Evolutionary conservation across 2,329 filamentous ascomycete species (phyloP), one percentile per base, ranked within the genome.

Genomic region (Ascochyta koolunga): DNA sequence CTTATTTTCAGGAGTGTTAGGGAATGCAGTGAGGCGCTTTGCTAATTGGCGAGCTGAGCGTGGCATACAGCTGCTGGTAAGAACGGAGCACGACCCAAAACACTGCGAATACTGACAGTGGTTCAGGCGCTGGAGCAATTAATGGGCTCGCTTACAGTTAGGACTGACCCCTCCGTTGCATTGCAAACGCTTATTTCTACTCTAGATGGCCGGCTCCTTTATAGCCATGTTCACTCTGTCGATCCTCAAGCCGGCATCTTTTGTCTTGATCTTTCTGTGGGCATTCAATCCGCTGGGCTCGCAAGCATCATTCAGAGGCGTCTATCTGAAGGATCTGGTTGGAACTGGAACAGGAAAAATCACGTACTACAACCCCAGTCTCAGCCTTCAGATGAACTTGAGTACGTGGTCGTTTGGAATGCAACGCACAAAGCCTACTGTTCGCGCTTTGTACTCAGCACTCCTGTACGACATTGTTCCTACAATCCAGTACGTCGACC

Each of bases 211-310:
- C 7, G 22, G 53, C 13, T 50, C 56, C 2, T 9, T 56, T 9
- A 45, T 56, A 13, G 50, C 56, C 1, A 47, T 51, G 2, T 59
- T 50, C 19, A 47, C 41, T 57, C 3, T 31, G 54, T 15, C 29
- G 36, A 22, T 25, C 50, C 24, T 56, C 31, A 33, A 33, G 10
- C 31, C 31, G n/a, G 31, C 53, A 4, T 54, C 49, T 6, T 11
- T 48, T 9, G 49, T 25, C 6, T 36, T 59, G 7, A 22, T 54
- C 5, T 5, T 48, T 1, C 31, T 60, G 2, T 58, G 50, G 54
- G 54, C 54, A 11, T 54, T 51, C 38, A 52, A 57, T 22, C 54
- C 56, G 7, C 42, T 58, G 2, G 56, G 56, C 18, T 58, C 56
- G 27, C 56, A 58, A 40, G 52, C 51, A 2, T 58, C 56, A 0